phyloP scores from a whole-genome alignment of 305 asterid species.

The Fraxinus angustifolia region DNA sequence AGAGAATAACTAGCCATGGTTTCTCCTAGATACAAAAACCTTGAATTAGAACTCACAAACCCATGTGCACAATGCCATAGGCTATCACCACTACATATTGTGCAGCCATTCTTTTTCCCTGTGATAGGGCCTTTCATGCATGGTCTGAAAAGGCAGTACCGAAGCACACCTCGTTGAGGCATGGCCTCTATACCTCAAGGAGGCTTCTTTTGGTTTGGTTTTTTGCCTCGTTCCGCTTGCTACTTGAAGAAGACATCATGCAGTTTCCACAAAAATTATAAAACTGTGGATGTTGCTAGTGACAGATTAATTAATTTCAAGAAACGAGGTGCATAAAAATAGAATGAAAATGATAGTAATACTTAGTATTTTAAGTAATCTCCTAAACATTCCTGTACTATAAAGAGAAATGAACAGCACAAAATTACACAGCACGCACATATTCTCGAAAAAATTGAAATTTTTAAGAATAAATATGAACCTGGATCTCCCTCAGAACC shows the following conservation, averaged over 20 bases:
- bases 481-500: constrained; percentile 52
- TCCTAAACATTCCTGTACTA: neutral
- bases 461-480: constrained; percentile 2
- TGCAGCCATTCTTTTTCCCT: neutral
- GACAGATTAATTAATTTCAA: neutral
- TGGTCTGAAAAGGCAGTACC: neutral
- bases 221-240: neutral
- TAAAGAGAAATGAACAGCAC: neutral
- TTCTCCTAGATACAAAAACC: neutral
- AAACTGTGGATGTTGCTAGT: neutral
- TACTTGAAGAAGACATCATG: neutral
- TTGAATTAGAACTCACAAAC: neutral
- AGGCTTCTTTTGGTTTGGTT: neutral
- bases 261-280: neutral
- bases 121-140: neutral
- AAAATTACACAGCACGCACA: neutral
- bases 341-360: neutral
- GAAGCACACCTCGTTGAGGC: neutral
- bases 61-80: neutral
- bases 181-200: neutral
- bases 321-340: neutral
- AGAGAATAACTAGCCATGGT: neutral
- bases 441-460: neutral
- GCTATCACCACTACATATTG: neutral
- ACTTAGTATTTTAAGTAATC: neutral